Conservation (phyloP, 2,329 filamentous ascomycete genomes). For the Trichoderma atrobrunneum region DNA sequence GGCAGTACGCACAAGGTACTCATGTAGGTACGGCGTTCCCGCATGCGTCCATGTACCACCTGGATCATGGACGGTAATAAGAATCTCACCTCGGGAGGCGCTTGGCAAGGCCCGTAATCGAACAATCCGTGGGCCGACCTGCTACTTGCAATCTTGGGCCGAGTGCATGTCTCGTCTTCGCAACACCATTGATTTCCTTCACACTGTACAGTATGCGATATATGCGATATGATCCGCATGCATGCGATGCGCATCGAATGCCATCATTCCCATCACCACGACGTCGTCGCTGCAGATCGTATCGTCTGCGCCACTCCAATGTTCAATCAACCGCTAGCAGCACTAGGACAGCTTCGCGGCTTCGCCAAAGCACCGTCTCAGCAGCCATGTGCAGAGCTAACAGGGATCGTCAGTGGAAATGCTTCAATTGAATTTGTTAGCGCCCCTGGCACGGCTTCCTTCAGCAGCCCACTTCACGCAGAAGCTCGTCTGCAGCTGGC, state of each 20-base stretch:
- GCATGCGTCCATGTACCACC: constrained; percentile 11
- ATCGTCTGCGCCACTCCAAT: constrained; percentile 6
- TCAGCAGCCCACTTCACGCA: background rate
- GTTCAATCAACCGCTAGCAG: background rate
- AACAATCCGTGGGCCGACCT: constrained; percentile 5
- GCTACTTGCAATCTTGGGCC: background rate
- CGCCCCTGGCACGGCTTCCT: background rate
- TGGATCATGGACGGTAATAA: background rate
- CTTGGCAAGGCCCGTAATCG: constrained; percentile 4
- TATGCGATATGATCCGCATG: background rate
- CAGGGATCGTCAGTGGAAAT: constrained; percentile 11
- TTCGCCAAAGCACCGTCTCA: background rate
- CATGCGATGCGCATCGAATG: background rate
- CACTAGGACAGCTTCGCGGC: background rate
- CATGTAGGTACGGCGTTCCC: constrained; percentile 12
- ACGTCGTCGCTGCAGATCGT: constrained; percentile 16
- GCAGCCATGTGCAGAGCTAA: constrained; percentile 1
- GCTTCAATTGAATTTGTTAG: constrained; percentile 16
- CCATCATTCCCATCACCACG: constrained; percentile 7
- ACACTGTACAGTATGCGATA: background rate
- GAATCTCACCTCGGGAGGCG: constrained; percentile 5
- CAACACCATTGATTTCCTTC: background rate
- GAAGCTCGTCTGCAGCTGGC: background rate
- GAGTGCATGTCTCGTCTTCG: background rate
- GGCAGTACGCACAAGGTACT: background rate